Conservation (phyloP, 257 asterid species). For the Forsythia suspensa region DNA sequence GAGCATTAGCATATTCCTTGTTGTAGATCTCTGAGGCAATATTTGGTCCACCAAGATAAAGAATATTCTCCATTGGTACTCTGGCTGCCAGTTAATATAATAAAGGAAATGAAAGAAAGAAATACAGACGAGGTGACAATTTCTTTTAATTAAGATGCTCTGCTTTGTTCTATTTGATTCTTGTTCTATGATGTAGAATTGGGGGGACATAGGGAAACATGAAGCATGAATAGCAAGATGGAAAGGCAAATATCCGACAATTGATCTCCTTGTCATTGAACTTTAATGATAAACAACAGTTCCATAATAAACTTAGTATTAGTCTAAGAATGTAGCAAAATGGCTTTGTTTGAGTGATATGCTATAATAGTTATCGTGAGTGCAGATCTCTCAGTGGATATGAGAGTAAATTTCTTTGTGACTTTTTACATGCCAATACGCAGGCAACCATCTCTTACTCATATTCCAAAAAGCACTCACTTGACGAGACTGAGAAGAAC, state of each 20-base stretch:
- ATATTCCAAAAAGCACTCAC: no score
- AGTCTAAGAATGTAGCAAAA: neutral
- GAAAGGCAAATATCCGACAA: neutral
- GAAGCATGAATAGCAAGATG: neutral
- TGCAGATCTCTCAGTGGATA: no score
- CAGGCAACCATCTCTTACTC: no score
- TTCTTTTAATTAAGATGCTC: neutral
- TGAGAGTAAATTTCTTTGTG: no score
- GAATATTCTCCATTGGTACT: constrained; percentile 69
- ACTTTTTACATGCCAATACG: no score
- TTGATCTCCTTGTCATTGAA: neutral
- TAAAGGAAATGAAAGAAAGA: constrained; percentile 5
- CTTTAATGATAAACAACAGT: neutral
- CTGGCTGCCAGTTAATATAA: constrained; percentile 51
- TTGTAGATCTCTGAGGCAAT: constrained; percentile 91
- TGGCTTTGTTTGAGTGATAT: neutral
- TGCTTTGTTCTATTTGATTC: neutral
- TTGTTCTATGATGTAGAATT: neutral
- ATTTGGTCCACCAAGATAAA: constrained; percentile 89
- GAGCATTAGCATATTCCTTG: constrained; percentile 89
- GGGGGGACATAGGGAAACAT: neutral
- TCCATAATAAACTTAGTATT: neutral
- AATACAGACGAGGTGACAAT: neutral
- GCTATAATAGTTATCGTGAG: no score
- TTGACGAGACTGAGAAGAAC: no score